Base-by-base conservation (phyloP, 805 yeast species). In the Candida krabiensis region DNA sequence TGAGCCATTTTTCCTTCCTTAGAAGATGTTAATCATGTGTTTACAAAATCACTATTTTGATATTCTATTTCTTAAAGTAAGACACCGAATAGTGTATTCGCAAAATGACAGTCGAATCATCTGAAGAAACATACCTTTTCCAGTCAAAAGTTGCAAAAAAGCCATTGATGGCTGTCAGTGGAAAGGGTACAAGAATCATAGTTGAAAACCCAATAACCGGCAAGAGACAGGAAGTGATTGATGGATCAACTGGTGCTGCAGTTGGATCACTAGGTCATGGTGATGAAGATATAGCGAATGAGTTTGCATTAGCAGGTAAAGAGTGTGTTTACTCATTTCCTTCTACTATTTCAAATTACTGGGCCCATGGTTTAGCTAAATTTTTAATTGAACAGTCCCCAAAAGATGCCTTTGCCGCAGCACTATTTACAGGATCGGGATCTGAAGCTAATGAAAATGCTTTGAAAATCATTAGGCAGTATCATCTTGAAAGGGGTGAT, bases 361-460 rank as follows among this genome's bases (percentile, higher is more conserved):
- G 54, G 4, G 64, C 72, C 13, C 73, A 70, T 42, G 60, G 54
- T 5, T 50, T 70, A 32, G 64, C 69, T 15, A 49, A 63, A 36
- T 64, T 62, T 77, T 78, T 52, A 33, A 52, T 64, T 34, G 61
- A 59, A 2, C 47, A 56, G 23, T 62, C 68, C 8, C 64, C 68
- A 35, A 44, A 55, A 18, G 62, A 58, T 19, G 65, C 56, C 4
- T 65, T 66, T 42, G 51, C 55, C 2, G 54, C 66, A 17, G 71
- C 67, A 4, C 40, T 64, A 29, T 60, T 83, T 35, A 71, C 77
- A 42, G 80, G 80, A 50, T 75, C 84, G 2, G 91, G 91, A 33
- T 70, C 86, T n/a, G 89, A 82, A 56, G 85, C 88, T 30, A 82
- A 82, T 50, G 89, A 82, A 55, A 86, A 86, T 23, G 87, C 87